A percentile compares a stretch with the other conserved stretches of the same genome.
phyloP scores from a whole-genome alignment of 2,329 filamentous ascomycete species.

The Cryoendolithus antarcticus region DNA sequence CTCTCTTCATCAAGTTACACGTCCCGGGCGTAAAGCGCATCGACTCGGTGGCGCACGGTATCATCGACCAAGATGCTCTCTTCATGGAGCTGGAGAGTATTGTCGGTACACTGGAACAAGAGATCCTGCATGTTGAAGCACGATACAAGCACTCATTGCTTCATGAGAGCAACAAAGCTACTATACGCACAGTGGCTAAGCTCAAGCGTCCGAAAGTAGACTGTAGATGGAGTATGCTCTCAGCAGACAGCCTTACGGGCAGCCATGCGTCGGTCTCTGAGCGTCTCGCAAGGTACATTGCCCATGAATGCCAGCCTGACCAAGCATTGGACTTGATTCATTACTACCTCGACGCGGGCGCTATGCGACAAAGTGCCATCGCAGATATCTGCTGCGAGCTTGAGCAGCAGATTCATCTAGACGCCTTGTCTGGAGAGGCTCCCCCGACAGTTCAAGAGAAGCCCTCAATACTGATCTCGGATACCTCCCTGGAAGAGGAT shows the following conservation, averaged over 20 bases:
- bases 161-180: slow-evolving; percentile 19
- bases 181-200: slow-evolving; percentile 16
- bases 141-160: slow-evolving; percentile 24
- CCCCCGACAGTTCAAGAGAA: slow-evolving; percentile 4
- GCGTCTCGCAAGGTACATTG: slow-evolving; percentile 14
- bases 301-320: slow-evolving; percentile 10
- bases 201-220: slow-evolving; percentile 20
- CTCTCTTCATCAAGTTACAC: slow-evolving; percentile 18
- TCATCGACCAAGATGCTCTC: slow-evolving; percentile 15
- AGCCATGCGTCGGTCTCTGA: slow-evolving; percentile 8
- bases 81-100: slow-evolving; percentile 23
- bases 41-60: slow-evolving; percentile 1
- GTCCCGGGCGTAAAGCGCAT: slow-evolving; percentile 12
- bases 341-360: slow-evolving; percentile 9
- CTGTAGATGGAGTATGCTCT: slow-evolving; percentile 21
- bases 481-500: slow-evolving; percentile 8
- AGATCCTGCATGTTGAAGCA: slow-evolving; percentile 21
- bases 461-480: slow-evolving; percentile 14
- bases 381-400: slow-evolving; percentile 1
- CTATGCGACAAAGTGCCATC: slow-evolving; percentile 3
- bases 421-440: background rate
- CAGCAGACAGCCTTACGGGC: background rate
- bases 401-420: background rate
- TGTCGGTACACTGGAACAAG: slow-evolving; percentile 19
- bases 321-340: slow-evolving; percentile 15